Evolutionary conservation across 805 yeast species (phyloP), one percentile per base, ranked within the genome.

Genomic region (Zygotorulaspora sp.): DNA sequence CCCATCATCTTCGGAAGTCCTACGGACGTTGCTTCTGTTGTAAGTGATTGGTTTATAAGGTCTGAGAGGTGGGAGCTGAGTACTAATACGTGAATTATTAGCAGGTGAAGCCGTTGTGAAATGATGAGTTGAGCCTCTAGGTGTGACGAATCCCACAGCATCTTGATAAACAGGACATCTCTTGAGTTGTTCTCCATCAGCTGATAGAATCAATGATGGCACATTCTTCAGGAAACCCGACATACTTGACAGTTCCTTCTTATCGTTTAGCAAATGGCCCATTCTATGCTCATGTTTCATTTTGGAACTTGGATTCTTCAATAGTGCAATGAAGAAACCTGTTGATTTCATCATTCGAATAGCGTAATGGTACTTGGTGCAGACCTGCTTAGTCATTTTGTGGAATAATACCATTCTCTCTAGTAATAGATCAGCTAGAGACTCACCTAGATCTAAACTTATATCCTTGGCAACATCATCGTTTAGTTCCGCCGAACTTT

Each of bases 281-380:
- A 18, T 32, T 32, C 33, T 37, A 15, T 33, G 43, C n/a, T 38
- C 41, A 17, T 21, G 31, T 22, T 44, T 46, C 27, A 28, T 25
- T 25, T 35, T 48, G 5, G 48, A 39, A 13, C 53, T 51, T 1
- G 62, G 67, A 28, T 56, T 66, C 42, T 53, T 61, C 32, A 68
- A 41, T 20, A 68, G 43, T 0, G 70, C 63, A 19, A 68, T 58
- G 34, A 68, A 68, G 42, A 68, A 68, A 1, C 65, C 65, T 2
- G 68, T 67, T 6, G 83, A 80, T 49, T 78, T 80, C 24, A 75
- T 67, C 53, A 81, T 70, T 58, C 83, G 72, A 78, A 80, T 78
- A 2, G 87, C 83, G 52, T 78, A 79, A 41, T 76, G 77, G 52
- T 79, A 81, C 45, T 77, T 68, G 17, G 63, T 66, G 14, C 84